Conservation (phyloP, 2,329 filamentous ascomycete species). For the Lachnellula cervina region DNA sequence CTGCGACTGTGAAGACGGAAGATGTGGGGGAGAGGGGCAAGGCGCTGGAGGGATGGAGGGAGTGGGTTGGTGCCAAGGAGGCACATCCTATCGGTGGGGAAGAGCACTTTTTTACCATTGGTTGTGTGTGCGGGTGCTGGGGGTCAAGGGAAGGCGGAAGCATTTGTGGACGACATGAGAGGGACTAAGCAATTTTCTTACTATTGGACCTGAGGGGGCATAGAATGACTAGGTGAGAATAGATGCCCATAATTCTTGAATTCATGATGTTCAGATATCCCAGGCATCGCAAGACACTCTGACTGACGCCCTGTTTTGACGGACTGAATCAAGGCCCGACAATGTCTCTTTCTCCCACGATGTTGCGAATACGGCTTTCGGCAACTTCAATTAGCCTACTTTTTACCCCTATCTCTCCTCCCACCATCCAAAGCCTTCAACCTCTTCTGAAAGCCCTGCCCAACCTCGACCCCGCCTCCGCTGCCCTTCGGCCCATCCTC, state of each 20-base stretch:
- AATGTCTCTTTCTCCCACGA: neutral
- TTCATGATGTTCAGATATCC: too few relatives aligned
- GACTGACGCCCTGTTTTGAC: too few relatives aligned
- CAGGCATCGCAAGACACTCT: too few relatives aligned
- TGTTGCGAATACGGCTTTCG: neutral
- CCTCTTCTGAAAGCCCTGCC: conserved; percentile 69
- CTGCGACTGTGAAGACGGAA: conserved; percentile 30
- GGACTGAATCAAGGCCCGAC: too few relatives aligned
- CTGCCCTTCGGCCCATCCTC: conserved; percentile 70
- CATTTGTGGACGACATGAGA: conserved; percentile 16
- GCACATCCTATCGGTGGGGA: conserved; percentile 53
- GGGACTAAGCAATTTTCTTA: conserved; percentile 18
- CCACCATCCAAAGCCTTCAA: conserved; percentile 47
- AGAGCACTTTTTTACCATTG: conserved; percentile 57
- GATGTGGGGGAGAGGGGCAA: conserved; percentile 33
- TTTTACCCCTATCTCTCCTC: conserved; percentile 35
- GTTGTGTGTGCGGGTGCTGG: conserved; percentile 53
- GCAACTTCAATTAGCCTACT: neutral
- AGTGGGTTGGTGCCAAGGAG: conserved; percentile 48
- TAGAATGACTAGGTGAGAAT: neutral
- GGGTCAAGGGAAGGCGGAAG: conserved; percentile 39
- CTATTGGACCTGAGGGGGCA: conserved; percentile 17
- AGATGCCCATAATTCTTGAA: too few relatives aligned
- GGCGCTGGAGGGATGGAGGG: conserved; percentile 42
- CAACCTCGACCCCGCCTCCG: conserved; percentile 54